phyloP scores from a whole-genome alignment of 352 stramenopile species.

The Stephanocyclus meneghinianus region DNA sequence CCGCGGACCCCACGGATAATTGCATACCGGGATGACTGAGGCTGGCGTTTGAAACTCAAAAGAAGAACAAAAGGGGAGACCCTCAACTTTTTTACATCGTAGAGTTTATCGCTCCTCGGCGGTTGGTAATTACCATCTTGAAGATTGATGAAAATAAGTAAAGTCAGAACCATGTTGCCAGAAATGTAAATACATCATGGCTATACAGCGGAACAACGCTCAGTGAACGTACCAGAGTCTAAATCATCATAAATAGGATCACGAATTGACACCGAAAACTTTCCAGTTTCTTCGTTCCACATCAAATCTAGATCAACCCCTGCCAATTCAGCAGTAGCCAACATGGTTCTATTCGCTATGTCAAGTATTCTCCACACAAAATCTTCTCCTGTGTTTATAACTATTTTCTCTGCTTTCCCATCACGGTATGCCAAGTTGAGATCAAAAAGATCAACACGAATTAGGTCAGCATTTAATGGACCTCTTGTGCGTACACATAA shows the following conservation, averaged over 20 bases:
- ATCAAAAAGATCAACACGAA: constrained; percentile 81
- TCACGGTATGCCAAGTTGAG: constrained; percentile 77
- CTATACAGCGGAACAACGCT: background rate
- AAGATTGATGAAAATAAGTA: background rate
- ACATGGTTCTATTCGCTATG: constrained; percentile 73
- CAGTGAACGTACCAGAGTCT: constrained; percentile 46
- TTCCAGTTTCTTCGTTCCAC: constrained; percentile 66
- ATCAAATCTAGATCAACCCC: constrained; percentile 72
- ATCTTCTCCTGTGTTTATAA: constrained; percentile 78
- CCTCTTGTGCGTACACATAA: constrained; percentile 76
- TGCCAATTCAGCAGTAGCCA: constrained; percentile 73
- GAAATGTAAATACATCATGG: background rate
- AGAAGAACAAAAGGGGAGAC: constrained; percentile 80
- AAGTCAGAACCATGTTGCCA: background rate
- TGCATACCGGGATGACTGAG: constrained; percentile 69
- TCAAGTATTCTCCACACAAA: constrained; percentile 83
- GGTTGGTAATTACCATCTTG: constrained; percentile 66
- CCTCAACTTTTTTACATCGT: constrained; percentile 67
- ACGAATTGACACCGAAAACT: constrained; percentile 61
- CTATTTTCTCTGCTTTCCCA: constrained; percentile 74
- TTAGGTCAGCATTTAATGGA: constrained; percentile 71
- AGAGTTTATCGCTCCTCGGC: constrained; percentile 73
- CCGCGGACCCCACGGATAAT: constrained; percentile 52
- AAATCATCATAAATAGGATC: constrained; percentile 60
- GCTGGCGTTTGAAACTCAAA: constrained; percentile 79